Base-by-base conservation (phyloP, 371 early-diverging fungal species). In the Mycotypha africana region DNA sequence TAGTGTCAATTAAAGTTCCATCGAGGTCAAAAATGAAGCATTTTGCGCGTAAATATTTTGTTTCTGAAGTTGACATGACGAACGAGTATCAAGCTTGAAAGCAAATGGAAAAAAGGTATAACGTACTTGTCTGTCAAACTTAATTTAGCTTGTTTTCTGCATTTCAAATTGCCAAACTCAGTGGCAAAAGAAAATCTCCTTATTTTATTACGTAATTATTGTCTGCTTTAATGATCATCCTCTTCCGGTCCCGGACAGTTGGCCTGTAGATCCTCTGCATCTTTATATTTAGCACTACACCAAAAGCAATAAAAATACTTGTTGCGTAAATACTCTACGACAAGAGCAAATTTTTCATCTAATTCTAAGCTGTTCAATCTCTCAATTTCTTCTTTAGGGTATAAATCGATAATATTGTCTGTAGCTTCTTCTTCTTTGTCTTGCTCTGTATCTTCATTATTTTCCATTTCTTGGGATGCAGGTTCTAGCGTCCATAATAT, bases 231-330 rank as follows among this genome's bases (percentile, higher is more conserved):
- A 47, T 83, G 86, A 24, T 80, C 81, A 7, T 82, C 83, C 54
- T 78, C 76, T 0, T 56, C 55, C 14, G 58, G 51, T 1, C 86
- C 86, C 7, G 86, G 84, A 44, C 86, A 86, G 26, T 67, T 63
- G 15, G 58, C 56, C 5, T 41, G 42, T 10, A 86, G 40, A 48
- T 84, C 86, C 5, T 66, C 52, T 33, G 47, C 43, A 14, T 73
- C 64, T 19, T 64, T 47, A 42, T 76, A 86, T 34, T 65, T 65
- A 1, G 64, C 70, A 24, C 76, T 67, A 53, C 86, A 86, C 82
- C 83, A 86, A 33, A 84, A 71, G 46, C 86, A 86, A 44, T 86
- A 86, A 16, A 17, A 26, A 53, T 84, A 64, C 11, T 69, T 49
- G 4, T 36, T 39, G 8, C 85, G 70, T 32, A 86, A 56, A 53